Percentiles rank a stretch among this genome's conserved stretches.
phyloP scores from a whole-genome alignment of 2,329 filamentous ascomycete species.

The Sporothrix curviconia region DNA sequence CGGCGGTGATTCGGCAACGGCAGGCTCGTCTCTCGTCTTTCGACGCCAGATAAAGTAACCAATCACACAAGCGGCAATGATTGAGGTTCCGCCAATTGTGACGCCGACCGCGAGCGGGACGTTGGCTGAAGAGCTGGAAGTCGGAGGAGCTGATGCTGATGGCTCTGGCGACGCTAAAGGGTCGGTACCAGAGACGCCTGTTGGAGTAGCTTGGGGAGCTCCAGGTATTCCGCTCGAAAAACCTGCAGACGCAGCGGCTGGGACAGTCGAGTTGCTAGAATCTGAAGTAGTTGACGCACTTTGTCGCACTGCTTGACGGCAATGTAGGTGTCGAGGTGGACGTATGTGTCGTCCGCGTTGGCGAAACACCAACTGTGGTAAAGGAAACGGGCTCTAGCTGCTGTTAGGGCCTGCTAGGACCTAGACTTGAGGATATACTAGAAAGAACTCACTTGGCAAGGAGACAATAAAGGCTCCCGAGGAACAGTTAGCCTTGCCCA shows the following conservation, averaged over 20 bases:
- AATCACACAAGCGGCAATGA: neutral
- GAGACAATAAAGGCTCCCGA: slow-evolving; percentile 11
- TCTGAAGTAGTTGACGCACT: neutral
- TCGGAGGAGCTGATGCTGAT: neutral
- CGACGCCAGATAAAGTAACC: slow-evolving; percentile 13
- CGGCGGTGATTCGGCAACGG: slow-evolving; percentile 18
- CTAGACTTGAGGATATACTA: neutral
- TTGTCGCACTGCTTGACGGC: neutral
- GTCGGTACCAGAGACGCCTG: neutral
- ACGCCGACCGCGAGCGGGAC: slow-evolving; percentile 17
- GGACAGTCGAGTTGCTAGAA: neutral
- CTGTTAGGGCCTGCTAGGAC: neutral
- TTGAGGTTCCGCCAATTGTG: slow-evolving; percentile 12
- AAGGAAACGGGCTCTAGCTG: neutral
- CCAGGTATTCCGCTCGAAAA: neutral
- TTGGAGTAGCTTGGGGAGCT: neutral
- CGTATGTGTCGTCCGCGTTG: neutral
- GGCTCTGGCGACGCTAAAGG: neutral
- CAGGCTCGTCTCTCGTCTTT: neutral
- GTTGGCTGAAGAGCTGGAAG: neutral
- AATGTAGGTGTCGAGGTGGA: neutral
- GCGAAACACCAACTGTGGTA: slow-evolving; percentile 11
- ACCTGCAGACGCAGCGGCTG: neutral
- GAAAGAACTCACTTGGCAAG: neutral
- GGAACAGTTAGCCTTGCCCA: slow-evolving; percentile 12